phyloP scores from a whole-genome alignment of 176 grass and related monocot genomes.

The maize (Zea mays) region Zm-B73-REFERENCE-NAM-5.0 NC_050096.1:240495001-240495500 shows the following conservation, averaged over 20 bases:
- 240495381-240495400: conserved; percentile 44
- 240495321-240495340: conserved; percentile 46
- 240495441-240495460: conserved; percentile 44
- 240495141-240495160: conserved; percentile 57
- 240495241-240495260: conserved; percentile 36
- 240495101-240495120: conserved; percentile 52
- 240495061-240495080: not conserved
- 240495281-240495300: conserved; percentile 50
- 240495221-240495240: conserved; percentile 38
- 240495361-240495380: conserved; percentile 50
- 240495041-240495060: not conserved
- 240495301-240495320: conserved; percentile 51
- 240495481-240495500: conserved; percentile 44
- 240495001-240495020: not conserved
- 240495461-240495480: conserved; percentile 43
- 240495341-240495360: conserved; percentile 38
- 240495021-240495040: too few relatives aligned
- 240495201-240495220: conserved; percentile 43
- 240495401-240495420: conserved; percentile 33
- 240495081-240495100: not conserved
- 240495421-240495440: conserved; percentile 29
- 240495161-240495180: conserved; percentile 35
- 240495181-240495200: conserved; percentile 44
- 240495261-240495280: conserved; percentile 46
- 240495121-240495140: conserved; percentile 56